These are phyloP conservation scores for Fusarium incarnatum DNA, from an alignment of 2,329 filamentous ascomycete genomes.

Conservation along the genomic window DNA sequence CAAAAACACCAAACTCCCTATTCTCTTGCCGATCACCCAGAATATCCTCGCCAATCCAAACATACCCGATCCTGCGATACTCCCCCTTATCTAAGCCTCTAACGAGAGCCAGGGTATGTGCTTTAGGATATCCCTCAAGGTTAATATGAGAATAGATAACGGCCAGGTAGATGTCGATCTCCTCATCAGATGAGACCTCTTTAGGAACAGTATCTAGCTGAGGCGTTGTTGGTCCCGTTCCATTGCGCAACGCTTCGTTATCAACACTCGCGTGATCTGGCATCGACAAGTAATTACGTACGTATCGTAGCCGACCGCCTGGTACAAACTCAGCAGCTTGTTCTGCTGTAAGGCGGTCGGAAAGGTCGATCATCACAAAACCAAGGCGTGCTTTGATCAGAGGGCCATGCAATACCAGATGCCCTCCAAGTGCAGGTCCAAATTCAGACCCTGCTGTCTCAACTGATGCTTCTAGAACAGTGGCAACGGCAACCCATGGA, in stretches of 20 bases:
- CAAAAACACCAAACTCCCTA: conserved; percentile 27
- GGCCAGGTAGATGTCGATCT: conserved; percentile 20
- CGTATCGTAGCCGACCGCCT: conserved; percentile 27
- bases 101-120: conserved; percentile 19
- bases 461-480: conserved; percentile 21
- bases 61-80: conserved; percentile 29
- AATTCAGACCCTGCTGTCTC: conserved; percentile 18
- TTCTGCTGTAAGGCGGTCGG: conserved; percentile 17
- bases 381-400: conserved; percentile 30
- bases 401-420: conserved; percentile 26
- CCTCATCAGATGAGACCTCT: not conserved
- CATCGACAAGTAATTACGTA: conserved; percentile 9
- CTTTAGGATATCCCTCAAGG: not conserved
- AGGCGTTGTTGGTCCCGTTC: not conserved
- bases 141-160: conserved; percentile 17
- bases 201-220: conserved; percentile 16
- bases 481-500: conserved; percentile 11
- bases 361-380: conserved; percentile 21
- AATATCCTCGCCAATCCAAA: not conserved
- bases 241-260: not conserved
- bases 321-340: conserved; percentile 35
- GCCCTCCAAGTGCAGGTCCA: conserved; percentile 15
- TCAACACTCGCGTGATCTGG: not conserved
- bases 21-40: conserved; percentile 5
- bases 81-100: conserved; percentile 26